phyloP scores from a whole-genome alignment of 345 rosid genomes.

The Pelargonium nanum region DNA sequence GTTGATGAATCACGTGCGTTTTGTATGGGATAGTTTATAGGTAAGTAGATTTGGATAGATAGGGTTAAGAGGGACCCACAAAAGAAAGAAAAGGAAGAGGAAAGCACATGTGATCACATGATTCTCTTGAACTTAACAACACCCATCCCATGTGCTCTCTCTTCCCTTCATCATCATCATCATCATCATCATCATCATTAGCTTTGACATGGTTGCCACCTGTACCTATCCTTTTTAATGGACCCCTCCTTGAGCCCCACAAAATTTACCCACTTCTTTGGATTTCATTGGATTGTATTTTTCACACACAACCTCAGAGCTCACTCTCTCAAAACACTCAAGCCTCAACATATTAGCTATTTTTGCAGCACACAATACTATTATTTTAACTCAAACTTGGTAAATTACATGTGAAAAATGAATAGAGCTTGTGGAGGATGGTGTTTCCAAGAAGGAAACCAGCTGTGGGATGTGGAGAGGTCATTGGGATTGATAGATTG shows the following conservation, averaged over 20 bases:
- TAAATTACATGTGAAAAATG: too few species aligned
- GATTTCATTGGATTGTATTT: not conserved
- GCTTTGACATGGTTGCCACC: conserved; percentile 23
- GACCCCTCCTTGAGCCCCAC: conserved; percentile 24
- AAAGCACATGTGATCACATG: conserved; percentile 46
- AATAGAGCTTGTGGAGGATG: not conserved
- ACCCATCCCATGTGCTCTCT: conserved; percentile 26
- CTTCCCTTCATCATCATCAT: conserved; percentile 8
- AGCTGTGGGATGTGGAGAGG: conserved; percentile 4
- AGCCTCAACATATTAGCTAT: too few species aligned
- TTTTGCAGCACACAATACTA: too few species aligned
- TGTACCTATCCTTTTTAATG: conserved; percentile 1
- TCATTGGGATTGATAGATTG: not conserved
- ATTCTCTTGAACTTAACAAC: conserved; percentile 28
- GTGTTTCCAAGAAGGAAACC: conserved; percentile 30
- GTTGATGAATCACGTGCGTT: too few species aligned
- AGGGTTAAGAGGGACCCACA: not conserved
- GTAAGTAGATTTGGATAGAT: too few species aligned
- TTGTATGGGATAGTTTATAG: not conserved
- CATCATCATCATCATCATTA: conserved; percentile 6
- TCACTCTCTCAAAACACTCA: not conserved
- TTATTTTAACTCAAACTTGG: too few species aligned
- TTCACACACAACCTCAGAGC: not conserved
- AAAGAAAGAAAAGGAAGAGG: not conserved
- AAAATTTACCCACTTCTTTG: not conserved